Conservation (phyloP, 805 yeast species). For the Grigorovia yakushimaensis region DNA sequence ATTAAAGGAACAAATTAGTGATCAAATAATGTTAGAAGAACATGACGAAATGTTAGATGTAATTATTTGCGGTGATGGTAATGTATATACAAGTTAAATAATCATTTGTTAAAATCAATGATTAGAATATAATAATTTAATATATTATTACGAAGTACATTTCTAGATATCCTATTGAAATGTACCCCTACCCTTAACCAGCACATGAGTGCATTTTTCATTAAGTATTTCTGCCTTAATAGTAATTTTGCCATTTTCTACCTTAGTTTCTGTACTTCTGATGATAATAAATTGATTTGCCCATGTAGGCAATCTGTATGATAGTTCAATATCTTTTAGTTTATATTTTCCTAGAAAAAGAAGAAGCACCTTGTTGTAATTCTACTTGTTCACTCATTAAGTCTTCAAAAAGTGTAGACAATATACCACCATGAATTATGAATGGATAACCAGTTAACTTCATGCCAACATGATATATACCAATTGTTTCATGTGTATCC, state of each 20-base stretch:
- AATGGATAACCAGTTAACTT: constrained; percentile 80
- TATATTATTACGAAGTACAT: no score
- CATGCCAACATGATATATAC: constrained; percentile 69
- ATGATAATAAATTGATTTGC: constrained; percentile 70
- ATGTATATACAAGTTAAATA: constrained; percentile 30
- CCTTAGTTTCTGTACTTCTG: constrained; percentile 37
- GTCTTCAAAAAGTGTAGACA: constrained; percentile 75
- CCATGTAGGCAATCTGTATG: constrained; percentile 63
- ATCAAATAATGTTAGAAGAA: constrained; percentile 16
- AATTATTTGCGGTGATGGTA: constrained; percentile 24
- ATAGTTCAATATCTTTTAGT: constrained; percentile 33
- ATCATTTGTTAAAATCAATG: no score
- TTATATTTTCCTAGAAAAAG: constrained; percentile 21
- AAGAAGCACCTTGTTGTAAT: constrained; percentile 19
- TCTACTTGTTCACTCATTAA: constrained; percentile 47
- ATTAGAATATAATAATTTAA: no score
- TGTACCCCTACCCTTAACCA: constrained; percentile 50
- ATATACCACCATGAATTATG: constrained; percentile 78
- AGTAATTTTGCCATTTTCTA: constrained; percentile 27
- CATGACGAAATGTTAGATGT: constrained; percentile 28
- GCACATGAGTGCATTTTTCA: constrained; percentile 37
- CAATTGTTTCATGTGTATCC: constrained; percentile 46
- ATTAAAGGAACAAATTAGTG: constrained; percentile 22
- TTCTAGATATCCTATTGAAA: constrained; percentile 18
- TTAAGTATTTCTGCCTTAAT: constrained; percentile 42